These are phyloP conservation scores for Iris pallida DNA, from an alignment of 116 monocot species.

Conservation along the genomic window DNA sequence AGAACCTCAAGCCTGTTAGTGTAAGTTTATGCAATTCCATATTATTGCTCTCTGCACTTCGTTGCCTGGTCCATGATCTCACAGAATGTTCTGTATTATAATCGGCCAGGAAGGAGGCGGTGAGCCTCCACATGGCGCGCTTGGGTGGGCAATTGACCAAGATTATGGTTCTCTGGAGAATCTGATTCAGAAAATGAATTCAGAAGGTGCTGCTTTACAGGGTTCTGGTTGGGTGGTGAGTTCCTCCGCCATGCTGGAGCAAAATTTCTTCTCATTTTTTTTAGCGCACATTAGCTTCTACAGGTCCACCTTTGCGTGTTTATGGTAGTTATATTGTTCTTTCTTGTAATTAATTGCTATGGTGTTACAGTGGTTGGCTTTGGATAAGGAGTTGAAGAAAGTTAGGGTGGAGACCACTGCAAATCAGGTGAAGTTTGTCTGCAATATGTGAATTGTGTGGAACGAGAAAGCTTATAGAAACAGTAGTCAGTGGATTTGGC, in stretches of 20 bases:
- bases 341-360: background rate
- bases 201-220: conserved; percentile 92
- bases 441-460: background rate
- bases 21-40: conserved; percentile 23
- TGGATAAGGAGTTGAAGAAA: conserved; percentile 82
- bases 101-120: conserved; percentile 86
- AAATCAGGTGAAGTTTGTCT: conserved; percentile 60
- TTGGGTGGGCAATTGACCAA: conserved; percentile 90
- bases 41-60: background rate
- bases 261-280: background rate
- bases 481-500: background rate
- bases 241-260: background rate
- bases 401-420: conserved; percentile 78
- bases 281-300: background rate
- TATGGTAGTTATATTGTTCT: background rate
- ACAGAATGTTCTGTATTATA: background rate
- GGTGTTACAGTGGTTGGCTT: conserved; percentile 75
- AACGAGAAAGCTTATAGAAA: background rate
- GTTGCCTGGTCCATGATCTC: background rate
- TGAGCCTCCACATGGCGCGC: conserved; percentile 71
- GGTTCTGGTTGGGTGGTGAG: conserved; percentile 99
- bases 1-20: conserved; percentile 75
- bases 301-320: background rate
- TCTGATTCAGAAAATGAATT: conserved; percentile 59
- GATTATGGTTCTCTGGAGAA: conserved; percentile 71